Evolutionary conservation across 2,329 filamentous ascomycete species (phyloP), one percentile per base, ranked within the genome.

Genomic region (Ilyonectria robusta): DNA sequence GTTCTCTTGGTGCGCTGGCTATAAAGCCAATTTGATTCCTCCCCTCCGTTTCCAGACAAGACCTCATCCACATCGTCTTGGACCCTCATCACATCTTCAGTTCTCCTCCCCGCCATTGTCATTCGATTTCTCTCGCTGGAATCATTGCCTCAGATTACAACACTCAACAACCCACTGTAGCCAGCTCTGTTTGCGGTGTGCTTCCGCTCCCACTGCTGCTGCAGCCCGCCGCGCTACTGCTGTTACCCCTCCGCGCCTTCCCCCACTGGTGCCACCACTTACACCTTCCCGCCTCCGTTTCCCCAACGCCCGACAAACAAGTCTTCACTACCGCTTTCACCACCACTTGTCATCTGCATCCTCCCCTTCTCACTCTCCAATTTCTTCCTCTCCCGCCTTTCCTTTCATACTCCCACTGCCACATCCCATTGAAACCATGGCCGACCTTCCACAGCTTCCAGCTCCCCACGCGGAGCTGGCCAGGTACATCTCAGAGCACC

Each of bases 401-500:
- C 59, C 40, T 15, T 23, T 37, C 50, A 44, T 48, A 21, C 23
- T 42, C 31, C 54, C 21, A 17, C n/a, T 59, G 6, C 10, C 29
- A 23, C 35, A 46, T 26, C 35, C 26, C 68, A 48, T 15, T 63
- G 84, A 85, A 83, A 74, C 77, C 54, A 71, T 80, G 61, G 73
- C 76, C 17, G 67, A 78, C 29, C 80, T 86, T 48, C 85, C 86
- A 3, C 68, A 82, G 71, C 75, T 88, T 57, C 86, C 87, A 17
- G 85, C 79, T 66, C 78, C 83, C 65, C 84, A 84, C 54, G 68
- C 76, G 69, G 82, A 83, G 73, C 77, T 89, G 74, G 81, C 80
- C 44, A 81, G 77, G 62, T 87, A 93, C 78, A 84, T 93, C 64
- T 81, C 84, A 13, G 80, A 84, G 62, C 83, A 91, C 68, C 82